A percentile compares a stretch with the other conserved stretches of the same genome.
Conservation (phyloP, 805 yeast species). For the Lipomyces lipofer region DNA sequence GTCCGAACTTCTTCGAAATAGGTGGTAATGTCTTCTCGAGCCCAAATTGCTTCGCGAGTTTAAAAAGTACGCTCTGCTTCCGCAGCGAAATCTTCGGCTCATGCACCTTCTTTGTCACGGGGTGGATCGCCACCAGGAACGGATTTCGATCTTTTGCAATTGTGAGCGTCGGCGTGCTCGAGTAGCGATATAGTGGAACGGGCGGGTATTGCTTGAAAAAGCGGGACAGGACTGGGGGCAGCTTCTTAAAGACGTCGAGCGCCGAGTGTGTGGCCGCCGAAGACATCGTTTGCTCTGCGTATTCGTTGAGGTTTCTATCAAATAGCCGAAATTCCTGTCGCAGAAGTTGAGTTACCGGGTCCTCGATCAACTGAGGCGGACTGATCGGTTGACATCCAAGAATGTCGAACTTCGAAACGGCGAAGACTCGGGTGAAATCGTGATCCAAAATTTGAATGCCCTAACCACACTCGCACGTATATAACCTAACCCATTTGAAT, state of each 20-base stretch:
- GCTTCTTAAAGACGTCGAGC: slow-evolving; percentile 45
- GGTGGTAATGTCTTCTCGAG: slow-evolving; percentile 68
- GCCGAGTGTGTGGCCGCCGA: slow-evolving; percentile 8
- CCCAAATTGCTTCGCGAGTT: slow-evolving; percentile 71
- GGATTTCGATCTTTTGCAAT: slow-evolving; percentile 71
- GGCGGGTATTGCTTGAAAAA: slow-evolving; percentile 81
- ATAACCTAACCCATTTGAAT: too few relatives aligned
- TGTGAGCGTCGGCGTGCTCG: slow-evolving; percentile 58
- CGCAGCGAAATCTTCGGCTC: slow-evolving; percentile 70
- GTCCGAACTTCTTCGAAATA: slow-evolving; percentile 42
- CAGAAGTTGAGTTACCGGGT: too few relatives aligned
- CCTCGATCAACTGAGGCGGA: too few relatives aligned
- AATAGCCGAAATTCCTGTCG: too few relatives aligned
- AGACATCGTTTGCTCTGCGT: too few relatives aligned
- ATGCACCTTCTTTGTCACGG: slow-evolving; percentile 67
- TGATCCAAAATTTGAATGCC: too few relatives aligned
- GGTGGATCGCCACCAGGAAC: slow-evolving; percentile 73
- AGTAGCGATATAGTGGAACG: slow-evolving; percentile 59
- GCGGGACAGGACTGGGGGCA: slow-evolving; percentile 65
- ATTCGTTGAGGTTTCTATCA: too few relatives aligned
- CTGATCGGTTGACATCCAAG: too few relatives aligned
- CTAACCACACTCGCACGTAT: too few relatives aligned
- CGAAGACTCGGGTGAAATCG: too few relatives aligned
- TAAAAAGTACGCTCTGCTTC: slow-evolving; percentile 72
- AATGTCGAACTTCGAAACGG: too few relatives aligned